phyloP scores from a whole-genome alignment of 78 protist species.

The Chrysochromulina tobinii region DNA sequence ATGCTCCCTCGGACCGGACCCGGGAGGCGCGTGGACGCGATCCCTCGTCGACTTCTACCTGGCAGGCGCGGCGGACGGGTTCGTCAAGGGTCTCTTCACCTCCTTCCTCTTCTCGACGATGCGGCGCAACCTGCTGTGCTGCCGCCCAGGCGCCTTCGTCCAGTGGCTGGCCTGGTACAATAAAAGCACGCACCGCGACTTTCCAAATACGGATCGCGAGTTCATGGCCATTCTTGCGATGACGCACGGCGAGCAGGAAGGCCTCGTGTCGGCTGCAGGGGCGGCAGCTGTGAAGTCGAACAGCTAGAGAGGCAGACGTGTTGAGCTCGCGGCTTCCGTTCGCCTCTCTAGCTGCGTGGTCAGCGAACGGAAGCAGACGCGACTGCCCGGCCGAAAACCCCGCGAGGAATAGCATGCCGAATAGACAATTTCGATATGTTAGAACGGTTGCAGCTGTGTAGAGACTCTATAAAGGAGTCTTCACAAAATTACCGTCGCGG shows the following conservation, averaged over 20 bases:
- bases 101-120: background rate
- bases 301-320: too few relatives aligned
- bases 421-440: too few relatives aligned
- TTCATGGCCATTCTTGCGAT: background rate
- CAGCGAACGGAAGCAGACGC: too few relatives aligned
- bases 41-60: constrained; percentile 15
- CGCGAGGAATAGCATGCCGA: too few relatives aligned
- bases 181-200: background rate
- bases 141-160: background rate
- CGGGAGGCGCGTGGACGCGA: constrained; percentile 23
- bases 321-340: too few relatives aligned
- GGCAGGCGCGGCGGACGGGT: background rate
- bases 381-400: too few relatives aligned
- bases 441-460: too few relatives aligned
- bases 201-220: background rate
- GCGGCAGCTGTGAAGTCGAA: too few relatives aligned
- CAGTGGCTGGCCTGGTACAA: constrained; percentile 20
- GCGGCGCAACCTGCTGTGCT: constrained; percentile 14
- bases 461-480: too few relatives aligned
- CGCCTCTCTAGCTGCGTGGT: too few relatives aligned
- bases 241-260: background rate
- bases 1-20: background rate
- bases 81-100: background rate
- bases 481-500: too few relatives aligned
- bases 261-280: too few relatives aligned